Base-by-base conservation (phyloP, 305 asterid genomes). In the Fraxinus paxiana region DNA sequence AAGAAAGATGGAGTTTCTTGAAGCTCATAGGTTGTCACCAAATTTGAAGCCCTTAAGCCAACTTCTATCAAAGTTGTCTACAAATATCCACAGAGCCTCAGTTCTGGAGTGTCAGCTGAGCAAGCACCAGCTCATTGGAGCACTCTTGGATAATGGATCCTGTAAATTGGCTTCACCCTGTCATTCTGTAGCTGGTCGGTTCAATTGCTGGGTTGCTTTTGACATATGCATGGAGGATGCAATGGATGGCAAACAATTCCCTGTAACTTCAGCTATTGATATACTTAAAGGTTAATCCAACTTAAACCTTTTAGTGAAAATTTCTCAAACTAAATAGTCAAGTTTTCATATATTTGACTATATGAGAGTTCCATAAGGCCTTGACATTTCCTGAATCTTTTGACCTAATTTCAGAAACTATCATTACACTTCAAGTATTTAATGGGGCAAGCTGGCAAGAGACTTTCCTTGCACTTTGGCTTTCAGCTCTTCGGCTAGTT, bases 401-500 rank as follows among this genome's bases (percentile, higher is more conserved):
- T 67, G 38, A 67, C 73, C 35, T 28, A 67, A 67, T 67, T 67
- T 13, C 84, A 83, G 84, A 80, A 80, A 67, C 81, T 67, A 83
- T 78, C 75, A 83, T 54, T 76, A 82, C 87, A 41, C 85, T 84
- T 73, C 87, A 73, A 35, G 78, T 79, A 56, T 28, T 81, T 75
- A 84, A 84, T 72, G 33, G 56, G 24, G 59, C 83, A 13, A 81
- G 83, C 6, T 84, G 87, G 85, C 82, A 81, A 61, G 82, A 84
- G 33, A 84, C 85, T 71, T 84, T 84, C 73, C 84, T 84, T 35
- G 83, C 83, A 34, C 38, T 81, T 35, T 84, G 85, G 87, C 48
- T 84, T 84, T 78, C 87, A 61, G 83, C 85, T 73, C 83, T 84
- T 15, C 81, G 85, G 82, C 87, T 84, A 81, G 87, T 84, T 74